These are phyloP conservation scores for maize (Zea mays) DNA, from an alignment of 176 grass and related monocot species.

Conservation along the genomic window DNA sequence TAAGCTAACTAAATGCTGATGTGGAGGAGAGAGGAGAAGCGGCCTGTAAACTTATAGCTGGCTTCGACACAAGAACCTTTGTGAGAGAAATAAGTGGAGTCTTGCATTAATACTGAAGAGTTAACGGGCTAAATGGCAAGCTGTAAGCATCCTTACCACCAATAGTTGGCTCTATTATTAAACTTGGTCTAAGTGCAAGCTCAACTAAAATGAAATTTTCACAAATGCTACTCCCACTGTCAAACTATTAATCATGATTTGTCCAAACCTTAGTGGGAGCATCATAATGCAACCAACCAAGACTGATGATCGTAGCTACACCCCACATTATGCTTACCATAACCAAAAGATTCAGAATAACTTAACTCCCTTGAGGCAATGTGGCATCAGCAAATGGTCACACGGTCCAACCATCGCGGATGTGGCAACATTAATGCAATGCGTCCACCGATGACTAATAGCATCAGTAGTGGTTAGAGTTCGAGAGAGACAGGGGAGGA, in stretches of 20 bases:
- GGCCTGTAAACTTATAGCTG: too few species aligned
- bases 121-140: too few species aligned
- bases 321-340: neutral
- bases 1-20: too few species aligned
- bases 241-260: neutral
- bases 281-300: neutral
- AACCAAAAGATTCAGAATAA: neutral
- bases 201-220: neutral
- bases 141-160: too few species aligned
- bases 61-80: too few species aligned
- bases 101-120: too few species aligned
- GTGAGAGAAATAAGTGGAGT: too few species aligned
- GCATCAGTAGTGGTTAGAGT: neutral
- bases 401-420: neutral
- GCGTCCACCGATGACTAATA: neutral
- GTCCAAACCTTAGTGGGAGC: neutral
- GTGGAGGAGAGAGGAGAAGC: too few species aligned
- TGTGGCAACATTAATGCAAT: neutral
- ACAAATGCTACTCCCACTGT: neutral
- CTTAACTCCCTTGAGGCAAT: neutral
- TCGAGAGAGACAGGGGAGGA: neutral
- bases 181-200: too few species aligned
- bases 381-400: neutral
- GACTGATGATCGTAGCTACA: neutral
- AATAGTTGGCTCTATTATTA: too few species aligned